Percentiles rank a stretch among this genome's conserved stretches.
phyloP scores from a whole-genome alignment of 177 flowering plant genomes.

The Vitis hybrid region DNA sequence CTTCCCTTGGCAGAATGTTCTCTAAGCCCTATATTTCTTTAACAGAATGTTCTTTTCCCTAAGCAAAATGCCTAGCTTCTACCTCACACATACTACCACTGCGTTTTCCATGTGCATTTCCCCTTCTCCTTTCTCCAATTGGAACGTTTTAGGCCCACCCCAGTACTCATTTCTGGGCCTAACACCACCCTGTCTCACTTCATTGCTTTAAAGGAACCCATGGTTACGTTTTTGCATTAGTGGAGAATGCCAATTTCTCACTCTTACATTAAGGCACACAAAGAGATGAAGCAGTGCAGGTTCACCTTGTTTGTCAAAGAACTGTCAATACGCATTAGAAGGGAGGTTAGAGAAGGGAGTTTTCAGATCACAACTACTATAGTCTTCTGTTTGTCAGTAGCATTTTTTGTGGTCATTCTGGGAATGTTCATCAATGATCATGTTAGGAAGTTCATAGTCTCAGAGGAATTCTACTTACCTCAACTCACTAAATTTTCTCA shows the following conservation, averaged over 20 bases:
- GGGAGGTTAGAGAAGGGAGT: slow-evolving; percentile 18
- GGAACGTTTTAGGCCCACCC: slow-evolving; percentile 2
- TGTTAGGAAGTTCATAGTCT: slow-evolving; percentile 21
- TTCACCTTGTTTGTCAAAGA: slow-evolving; percentile 17
- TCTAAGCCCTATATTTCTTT: too few species aligned
- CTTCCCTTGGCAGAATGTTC: too few species aligned
- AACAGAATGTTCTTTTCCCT: neutral
- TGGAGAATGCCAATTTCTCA: neutral
- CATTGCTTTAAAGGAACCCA: too few species aligned
- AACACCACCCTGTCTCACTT: too few species aligned
- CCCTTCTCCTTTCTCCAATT: slow-evolving; percentile 1
- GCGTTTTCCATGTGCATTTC: slow-evolving; percentile 9
- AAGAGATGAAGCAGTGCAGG: slow-evolving; percentile 9
- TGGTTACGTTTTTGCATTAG: neutral
- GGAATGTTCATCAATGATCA: slow-evolving; percentile 33
- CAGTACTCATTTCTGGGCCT: too few species aligned
- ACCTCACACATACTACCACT: neutral
- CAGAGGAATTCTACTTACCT: slow-evolving; percentile 30
- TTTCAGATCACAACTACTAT: slow-evolving; percentile 30
- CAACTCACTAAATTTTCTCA: slow-evolving; percentile 1
- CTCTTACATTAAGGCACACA: neutral
- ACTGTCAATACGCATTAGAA: slow-evolving; percentile 12
- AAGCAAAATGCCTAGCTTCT: neutral
- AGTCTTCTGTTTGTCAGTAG: slow-evolving; percentile 28
- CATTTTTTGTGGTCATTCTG: slow-evolving; percentile 28